Conservation (phyloP, 768 basidiomycete species). For the Leccinum ochraceum region DNA sequence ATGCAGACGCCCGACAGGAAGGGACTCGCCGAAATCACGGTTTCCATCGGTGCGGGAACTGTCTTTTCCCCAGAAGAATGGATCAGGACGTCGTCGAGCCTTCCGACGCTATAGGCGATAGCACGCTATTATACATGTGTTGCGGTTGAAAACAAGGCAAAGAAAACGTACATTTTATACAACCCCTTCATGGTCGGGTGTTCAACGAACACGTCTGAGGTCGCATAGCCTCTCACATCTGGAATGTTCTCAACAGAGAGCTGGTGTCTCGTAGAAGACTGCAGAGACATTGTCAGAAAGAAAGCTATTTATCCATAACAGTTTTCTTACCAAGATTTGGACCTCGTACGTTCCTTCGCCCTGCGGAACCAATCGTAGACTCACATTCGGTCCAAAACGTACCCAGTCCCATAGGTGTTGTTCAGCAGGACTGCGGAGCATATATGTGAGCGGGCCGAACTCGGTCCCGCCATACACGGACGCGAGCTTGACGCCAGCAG, state of each 20-base stretch:
- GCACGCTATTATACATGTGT: neutral
- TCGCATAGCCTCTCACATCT: slow-evolving; percentile 44
- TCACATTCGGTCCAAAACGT: slow-evolving; percentile 23
- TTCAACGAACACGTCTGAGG: slow-evolving; percentile 43
- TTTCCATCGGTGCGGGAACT: slow-evolving; percentile 37
- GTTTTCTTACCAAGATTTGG: slow-evolving; percentile 36
- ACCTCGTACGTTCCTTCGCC: slow-evolving; percentile 40
- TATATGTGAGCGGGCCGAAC: slow-evolving; percentile 27
- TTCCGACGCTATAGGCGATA: slow-evolving; percentile 34
- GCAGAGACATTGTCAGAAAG: neutral
- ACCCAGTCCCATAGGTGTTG: slow-evolving; percentile 39
- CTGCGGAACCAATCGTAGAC: slow-evolving; percentile 36
- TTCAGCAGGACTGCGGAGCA: slow-evolving; percentile 19
- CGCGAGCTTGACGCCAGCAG: slow-evolving; percentile 36
- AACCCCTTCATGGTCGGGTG: slow-evolving; percentile 44
- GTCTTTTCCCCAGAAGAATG: slow-evolving; percentile 37
- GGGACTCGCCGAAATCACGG: slow-evolving; percentile 20
- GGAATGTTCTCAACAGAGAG: slow-evolving; percentile 36
- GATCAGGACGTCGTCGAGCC: slow-evolving; percentile 37
- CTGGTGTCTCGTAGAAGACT: slow-evolving; percentile 32
- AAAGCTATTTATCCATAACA: neutral
- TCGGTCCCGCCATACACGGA: slow-evolving; percentile 43
- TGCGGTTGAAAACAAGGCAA: neutral
- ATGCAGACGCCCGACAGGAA: slow-evolving; percentile 36
- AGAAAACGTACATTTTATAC: slow-evolving; percentile 43